phyloP scores from a whole-genome alignment of 2,329 filamentous ascomycete species.

The Aspergillus clavatus region DNA sequence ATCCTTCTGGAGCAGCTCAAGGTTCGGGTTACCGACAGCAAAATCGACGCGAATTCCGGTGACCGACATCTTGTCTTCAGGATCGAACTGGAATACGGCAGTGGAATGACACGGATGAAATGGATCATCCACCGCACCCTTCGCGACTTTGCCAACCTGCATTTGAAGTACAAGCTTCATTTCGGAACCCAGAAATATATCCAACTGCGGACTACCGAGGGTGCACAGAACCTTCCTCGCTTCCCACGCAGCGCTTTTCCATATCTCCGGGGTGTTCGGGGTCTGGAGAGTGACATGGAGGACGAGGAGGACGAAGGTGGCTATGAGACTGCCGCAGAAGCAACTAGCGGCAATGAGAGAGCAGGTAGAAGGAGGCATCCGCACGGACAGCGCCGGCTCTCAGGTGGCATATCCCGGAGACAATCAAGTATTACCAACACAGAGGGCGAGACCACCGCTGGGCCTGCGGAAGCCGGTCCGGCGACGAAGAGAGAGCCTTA shows the following conservation, averaged over 20 bases:
- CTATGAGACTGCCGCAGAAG: slow-evolving; percentile 54
- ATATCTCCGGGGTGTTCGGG: slow-evolving; percentile 75
- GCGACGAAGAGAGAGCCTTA: slow-evolving; percentile 54
- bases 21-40: slow-evolving; percentile 77
- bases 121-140: slow-evolving; percentile 89
- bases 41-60: slow-evolving; percentile 53
- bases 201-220: slow-evolving; percentile 62
- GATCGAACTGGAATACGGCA: slow-evolving; percentile 93
- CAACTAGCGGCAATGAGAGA: slow-evolving; percentile 64
- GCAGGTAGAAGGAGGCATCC: slow-evolving; percentile 47
- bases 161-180: slow-evolving; percentile 87
- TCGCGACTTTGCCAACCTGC: slow-evolving; percentile 84
- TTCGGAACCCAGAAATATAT: slow-evolving; percentile 79
- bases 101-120: slow-evolving; percentile 90
- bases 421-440: slow-evolving; percentile 50
- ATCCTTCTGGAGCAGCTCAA: slow-evolving; percentile 94
- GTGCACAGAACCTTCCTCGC: slow-evolving; percentile 73
- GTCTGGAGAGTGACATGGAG: slow-evolving; percentile 76
- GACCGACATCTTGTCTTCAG: slow-evolving; percentile 79
- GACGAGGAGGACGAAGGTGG: slow-evolving; percentile 52
- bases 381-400: slow-evolving; percentile 43
- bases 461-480: slow-evolving; percentile 29
- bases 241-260: slow-evolving; percentile 89
- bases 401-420: slow-evolving; percentile 54
- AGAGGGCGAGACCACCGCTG: slow-evolving; percentile 37